A percentile compares a stretch with the other conserved stretches of the same genome.
phyloP scores from a whole-genome alignment of 176 grass and related monocot species.

The Oryza officinalis region DNA sequence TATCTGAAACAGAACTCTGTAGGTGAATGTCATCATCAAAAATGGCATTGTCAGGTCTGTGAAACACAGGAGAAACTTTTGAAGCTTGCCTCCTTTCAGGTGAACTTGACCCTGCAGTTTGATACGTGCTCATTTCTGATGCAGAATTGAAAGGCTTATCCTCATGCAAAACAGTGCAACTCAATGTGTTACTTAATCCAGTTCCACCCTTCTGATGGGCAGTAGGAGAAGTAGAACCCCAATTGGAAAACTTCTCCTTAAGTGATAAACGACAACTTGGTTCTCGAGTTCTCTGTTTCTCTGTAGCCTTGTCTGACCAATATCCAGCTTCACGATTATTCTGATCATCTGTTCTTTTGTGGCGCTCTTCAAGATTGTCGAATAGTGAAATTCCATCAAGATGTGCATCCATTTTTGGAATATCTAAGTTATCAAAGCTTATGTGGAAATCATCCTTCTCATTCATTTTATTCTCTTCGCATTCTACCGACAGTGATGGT shows the following conservation, averaged over 20 bases:
- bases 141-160: conserved; percentile 37
- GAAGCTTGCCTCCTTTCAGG: conserved; percentile 34
- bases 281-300: conserved; percentile 37
- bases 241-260: conserved; percentile 45
- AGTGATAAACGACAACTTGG: conserved; percentile 50
- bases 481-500: conserved; percentile 33
- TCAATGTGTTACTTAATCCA: conserved; percentile 22
- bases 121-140: conserved; percentile 29
- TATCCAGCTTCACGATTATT: conserved; percentile 40
- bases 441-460: conserved; percentile 44
- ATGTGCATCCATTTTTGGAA: conserved; percentile 43
- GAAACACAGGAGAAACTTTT: conserved; percentile 43
- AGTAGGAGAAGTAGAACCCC: conserved; percentile 36
- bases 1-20: conserved; percentile 38
- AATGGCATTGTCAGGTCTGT: conserved; percentile 22
- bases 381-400: conserved; percentile 36
- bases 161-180: conserved; percentile 15
- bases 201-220: conserved; percentile 26
- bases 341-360: conserved; percentile 29
- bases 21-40: conserved; percentile 39
- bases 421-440: conserved; percentile 39
- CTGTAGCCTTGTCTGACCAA: conserved; percentile 35
- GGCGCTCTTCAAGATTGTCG: conserved; percentile 34
- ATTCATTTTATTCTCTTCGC: conserved; percentile 30
- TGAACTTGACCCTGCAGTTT: conserved; percentile 41